Evolutionary conservation across 2,329 filamentous ascomycete genomes (phyloP).

Genomic region (Hypoxylon sp.): DNA sequence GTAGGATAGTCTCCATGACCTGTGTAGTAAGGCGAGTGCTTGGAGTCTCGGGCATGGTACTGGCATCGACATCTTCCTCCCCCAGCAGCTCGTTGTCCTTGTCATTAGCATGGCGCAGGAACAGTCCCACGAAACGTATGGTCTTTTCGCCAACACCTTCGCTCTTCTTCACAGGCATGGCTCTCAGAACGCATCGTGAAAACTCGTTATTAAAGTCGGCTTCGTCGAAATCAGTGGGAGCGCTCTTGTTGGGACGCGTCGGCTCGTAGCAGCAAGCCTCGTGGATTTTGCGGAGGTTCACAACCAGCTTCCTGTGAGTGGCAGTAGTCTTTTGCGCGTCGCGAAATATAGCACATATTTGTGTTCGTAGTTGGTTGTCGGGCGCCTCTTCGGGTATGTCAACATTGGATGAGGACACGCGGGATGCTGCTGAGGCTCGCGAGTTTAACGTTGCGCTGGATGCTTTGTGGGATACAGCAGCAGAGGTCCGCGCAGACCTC

Average conservation of each 20-base stretch:
- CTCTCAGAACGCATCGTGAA: slow-evolving; percentile 82
- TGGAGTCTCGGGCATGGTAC: slow-evolving; percentile 84
- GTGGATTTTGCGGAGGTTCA: slow-evolving; percentile 90
- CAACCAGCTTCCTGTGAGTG: slow-evolving; percentile 89
- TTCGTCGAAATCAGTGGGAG: slow-evolving; percentile 80
- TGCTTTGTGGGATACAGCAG: slow-evolving; percentile 59
- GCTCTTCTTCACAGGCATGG: slow-evolving; percentile 91
- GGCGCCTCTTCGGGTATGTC: slow-evolving; percentile 80
- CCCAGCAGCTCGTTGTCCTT: slow-evolving; percentile 79
- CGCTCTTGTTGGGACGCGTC: slow-evolving; percentile 65
- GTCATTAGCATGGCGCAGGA: slow-evolving; percentile 79
- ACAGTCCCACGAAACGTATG: slow-evolving; percentile 89
- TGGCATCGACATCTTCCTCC: slow-evolving; percentile 76
- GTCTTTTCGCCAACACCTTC: slow-evolving; percentile 89
- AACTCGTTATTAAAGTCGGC: slow-evolving; percentile 91
- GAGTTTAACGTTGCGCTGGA: slow-evolving; percentile 57
- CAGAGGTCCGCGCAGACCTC: slow-evolving; percentile 63
- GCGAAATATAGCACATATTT: slow-evolving; percentile 79
- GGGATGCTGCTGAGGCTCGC: slow-evolving; percentile 64
- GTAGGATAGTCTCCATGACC: slow-evolving; percentile 80
- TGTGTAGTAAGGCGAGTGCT: slow-evolving; percentile 82
- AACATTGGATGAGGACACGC: slow-evolving; percentile 60
- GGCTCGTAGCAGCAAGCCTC: slow-evolving; percentile 83
- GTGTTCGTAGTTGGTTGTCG: slow-evolving; percentile 78
- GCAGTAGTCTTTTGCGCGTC: slow-evolving; percentile 92